Evolutionary conservation across 2,329 filamentous ascomycete genomes (phyloP), one percentile per base, ranked within the genome.

Genomic region (Colletotrichum acutatum): DNA sequence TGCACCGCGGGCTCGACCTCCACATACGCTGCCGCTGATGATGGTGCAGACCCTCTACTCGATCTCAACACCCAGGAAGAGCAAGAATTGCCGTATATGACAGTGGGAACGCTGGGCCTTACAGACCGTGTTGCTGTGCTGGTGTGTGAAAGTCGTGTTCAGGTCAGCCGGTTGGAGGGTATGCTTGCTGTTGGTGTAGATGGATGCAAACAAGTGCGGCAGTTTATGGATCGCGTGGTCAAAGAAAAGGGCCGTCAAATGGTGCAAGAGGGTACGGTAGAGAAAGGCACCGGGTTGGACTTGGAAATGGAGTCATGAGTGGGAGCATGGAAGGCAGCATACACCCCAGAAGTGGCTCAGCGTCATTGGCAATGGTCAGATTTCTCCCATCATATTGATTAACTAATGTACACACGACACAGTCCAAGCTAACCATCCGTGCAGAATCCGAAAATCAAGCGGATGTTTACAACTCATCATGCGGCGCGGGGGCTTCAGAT

Each of bases 181-280:
- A 97, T 99, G 95, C 85, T 99, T 77, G 95, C 94, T 0, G 95
- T 98, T 1, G 96, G 93, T 0, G 91, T 98, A 61, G 95, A 98
- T 80, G 97, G 95, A 5, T 98, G 96, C 82, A 95, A 93, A 83
- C 93, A 95, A 80, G 91, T 98, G 52, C 89, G 94, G 75, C 89
- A 91, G 76, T 93, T 98, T 62, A 80, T 99, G 78, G 95, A 98
- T 81, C 87, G 88, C 7, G 92, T 97, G 16, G 92, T 98, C 58
- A 90, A 92, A 79, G 90, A 90, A 57, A 92, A 92, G 81, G 93
- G 93, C 4, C 86, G 84, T 72, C 88, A 87, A 80, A 90, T 94
- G 84, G 81, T 94, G 16, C 84, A 85, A 56, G 89, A 90, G 75
- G 88, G 87, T 0, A 83, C 84, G 5, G 84, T 88, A 28, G 86